These are phyloP conservation scores for Clavariopsis aquatica DNA, from an alignment of 495 filamentous ascomycete genomes.

Conservation along the genomic window DNA sequence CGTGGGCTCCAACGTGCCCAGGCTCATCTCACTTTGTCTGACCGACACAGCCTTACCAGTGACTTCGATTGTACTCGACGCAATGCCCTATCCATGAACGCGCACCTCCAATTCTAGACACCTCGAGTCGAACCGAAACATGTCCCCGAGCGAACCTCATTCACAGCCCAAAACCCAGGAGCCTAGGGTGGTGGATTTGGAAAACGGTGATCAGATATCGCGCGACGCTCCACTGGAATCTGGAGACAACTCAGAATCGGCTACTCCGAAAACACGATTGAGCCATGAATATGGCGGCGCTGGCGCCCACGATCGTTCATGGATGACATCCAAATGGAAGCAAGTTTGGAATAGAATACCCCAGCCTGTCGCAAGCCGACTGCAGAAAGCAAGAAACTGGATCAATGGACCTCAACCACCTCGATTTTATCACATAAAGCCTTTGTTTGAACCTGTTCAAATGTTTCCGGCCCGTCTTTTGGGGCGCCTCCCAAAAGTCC, in stretches of 20 bases:
- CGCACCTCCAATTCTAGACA: not conserved
- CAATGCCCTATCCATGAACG: not conserved
- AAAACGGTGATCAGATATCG: not conserved
- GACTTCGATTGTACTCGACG: not conserved
- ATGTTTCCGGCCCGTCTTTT: slow-evolving; percentile 16
- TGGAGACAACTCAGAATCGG: not conserved
- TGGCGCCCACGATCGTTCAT: not conserved
- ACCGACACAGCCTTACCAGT: no score
- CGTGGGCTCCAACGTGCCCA: no score
- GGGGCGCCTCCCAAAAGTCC: slow-evolving; percentile 9
- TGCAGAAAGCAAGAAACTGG: slow-evolving; percentile 12
- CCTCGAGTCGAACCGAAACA: slow-evolving; percentile 2
- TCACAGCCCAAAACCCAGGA: not conserved
- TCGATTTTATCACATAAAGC: slow-evolving; percentile 15
- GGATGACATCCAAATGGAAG: not conserved
- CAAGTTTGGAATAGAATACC: slow-evolving; percentile 1
- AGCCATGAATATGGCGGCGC: not conserved
- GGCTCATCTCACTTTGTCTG: no score
- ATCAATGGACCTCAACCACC: slow-evolving; percentile 24
- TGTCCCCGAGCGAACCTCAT: not conserved
- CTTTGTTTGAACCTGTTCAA: slow-evolving; percentile 26
- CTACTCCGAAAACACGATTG: not conserved
- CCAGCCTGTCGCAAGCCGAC: not conserved
- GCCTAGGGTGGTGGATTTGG: not conserved
- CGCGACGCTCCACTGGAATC: not conserved